A percentile compares a stretch with the other conserved stretches of the same genome.
Evolutionary conservation across 495 filamentous ascomycete genomes (phyloP).

Genomic region (Poronia punctata): DNA sequence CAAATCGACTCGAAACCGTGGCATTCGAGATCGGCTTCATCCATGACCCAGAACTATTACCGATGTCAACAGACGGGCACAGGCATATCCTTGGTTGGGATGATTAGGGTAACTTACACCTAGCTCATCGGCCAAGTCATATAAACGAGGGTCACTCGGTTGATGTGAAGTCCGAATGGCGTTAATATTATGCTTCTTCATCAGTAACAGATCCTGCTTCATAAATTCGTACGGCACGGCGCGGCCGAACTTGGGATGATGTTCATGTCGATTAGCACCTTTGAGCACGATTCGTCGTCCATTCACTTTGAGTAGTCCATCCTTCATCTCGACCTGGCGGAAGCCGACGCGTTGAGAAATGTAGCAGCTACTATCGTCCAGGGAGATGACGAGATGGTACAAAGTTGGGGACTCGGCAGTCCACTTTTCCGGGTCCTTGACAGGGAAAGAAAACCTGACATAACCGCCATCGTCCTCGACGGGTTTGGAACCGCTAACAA

Average conservation of each 20-base stretch:
- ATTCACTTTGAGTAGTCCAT: conserved; percentile 53
- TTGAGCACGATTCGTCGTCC: conserved; percentile 48
- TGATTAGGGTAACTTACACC: conserved; percentile 27
- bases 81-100: background rate
- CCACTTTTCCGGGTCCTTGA: conserved; percentile 52
- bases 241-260: conserved; percentile 52
- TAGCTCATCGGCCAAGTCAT: conserved; percentile 59
- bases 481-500: conserved; percentile 11
- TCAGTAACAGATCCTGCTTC: conserved; percentile 50
- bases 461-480: conserved; percentile 8
- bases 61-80: no score
- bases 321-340: conserved; percentile 49
- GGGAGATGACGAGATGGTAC: conserved; percentile 41
- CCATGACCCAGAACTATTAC: conserved; percentile 54
- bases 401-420: conserved; percentile 58
- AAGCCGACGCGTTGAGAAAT: conserved; percentile 50
- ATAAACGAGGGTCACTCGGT: conserved; percentile 50
- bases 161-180: conserved; percentile 57
- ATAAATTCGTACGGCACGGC: conserved; percentile 53
- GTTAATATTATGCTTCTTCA: conserved; percentile 64
- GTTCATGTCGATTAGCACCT: conserved; percentile 60
- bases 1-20: conserved; percentile 54
- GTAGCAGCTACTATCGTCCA: conserved; percentile 25
- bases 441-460: conserved; percentile 29
- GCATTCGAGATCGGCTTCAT: conserved; percentile 66